Conservation (phyloP, 768 basidiomycete genomes). For the Fomitopsis pulvina region DNA sequence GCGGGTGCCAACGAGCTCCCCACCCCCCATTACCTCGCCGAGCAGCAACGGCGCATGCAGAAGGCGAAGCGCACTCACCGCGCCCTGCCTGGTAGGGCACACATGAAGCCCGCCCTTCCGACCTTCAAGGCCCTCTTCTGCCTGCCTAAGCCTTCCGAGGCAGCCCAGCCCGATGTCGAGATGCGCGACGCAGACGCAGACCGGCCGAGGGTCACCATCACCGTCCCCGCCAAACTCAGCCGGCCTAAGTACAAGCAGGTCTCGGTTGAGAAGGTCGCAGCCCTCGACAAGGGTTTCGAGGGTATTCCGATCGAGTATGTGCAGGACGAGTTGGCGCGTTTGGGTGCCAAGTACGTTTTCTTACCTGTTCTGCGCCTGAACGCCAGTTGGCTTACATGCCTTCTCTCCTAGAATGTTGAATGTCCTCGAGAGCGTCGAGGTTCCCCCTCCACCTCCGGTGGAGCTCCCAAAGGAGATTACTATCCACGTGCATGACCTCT, state of each 20-base stretch:
- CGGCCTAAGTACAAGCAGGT: conserved; percentile 56
- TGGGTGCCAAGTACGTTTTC: conserved; percentile 37
- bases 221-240: conserved; percentile 58
- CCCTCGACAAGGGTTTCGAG: conserved; percentile 45
- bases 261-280: conserved; percentile 44
- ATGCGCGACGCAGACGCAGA: neutral
- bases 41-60: neutral
- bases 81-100: neutral
- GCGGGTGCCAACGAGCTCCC: conserved; percentile 6
- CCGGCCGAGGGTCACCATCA: neutral
- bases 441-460: conserved; percentile 31
- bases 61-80: neutral
- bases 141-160: neutral
- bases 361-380: neutral
- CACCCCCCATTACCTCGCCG: neutral
- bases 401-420: conserved; percentile 13
- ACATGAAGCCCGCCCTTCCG: neutral
- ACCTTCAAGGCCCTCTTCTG: neutral
- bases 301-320: conserved; percentile 60
- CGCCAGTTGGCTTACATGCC: neutral
- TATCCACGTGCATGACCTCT: conserved; percentile 29
- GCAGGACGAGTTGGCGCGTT: conserved; percentile 39
- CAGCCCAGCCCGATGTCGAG: neutral
- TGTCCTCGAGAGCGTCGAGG: conserved; percentile 26
- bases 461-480: conserved; percentile 37